Percentiles rank a stretch among this genome's conserved stretches.
These are phyloP conservation scores for Eimeria necatrix DNA, from an alignment of 169 alveolate genomes.

Conservation along the genomic window DNA sequence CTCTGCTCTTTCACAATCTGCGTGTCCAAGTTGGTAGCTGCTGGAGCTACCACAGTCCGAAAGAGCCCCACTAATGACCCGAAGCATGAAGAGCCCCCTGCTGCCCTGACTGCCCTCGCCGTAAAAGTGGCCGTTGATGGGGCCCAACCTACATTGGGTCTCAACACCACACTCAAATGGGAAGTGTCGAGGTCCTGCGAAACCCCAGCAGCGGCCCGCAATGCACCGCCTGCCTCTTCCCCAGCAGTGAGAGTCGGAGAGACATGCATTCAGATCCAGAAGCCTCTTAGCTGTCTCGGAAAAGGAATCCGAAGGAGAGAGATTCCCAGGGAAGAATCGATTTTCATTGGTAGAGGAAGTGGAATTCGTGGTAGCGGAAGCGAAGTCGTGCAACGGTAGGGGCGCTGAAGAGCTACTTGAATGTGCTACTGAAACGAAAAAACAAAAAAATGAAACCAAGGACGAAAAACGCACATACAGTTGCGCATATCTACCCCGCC, in stretches of 20 bases:
- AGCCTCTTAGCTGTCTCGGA: constrained; percentile 40
- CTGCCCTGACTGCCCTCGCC: constrained; percentile 38
- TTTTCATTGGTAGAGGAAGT: neutral
- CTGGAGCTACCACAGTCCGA: constrained; percentile 17
- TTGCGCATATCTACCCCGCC: constrained; percentile 14
- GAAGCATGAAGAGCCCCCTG: constrained; percentile 63
- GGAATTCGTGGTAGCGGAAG: neutral
- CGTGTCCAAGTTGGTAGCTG: no score
- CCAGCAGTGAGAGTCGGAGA: constrained; percentile 67
- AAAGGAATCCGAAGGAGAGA: neutral
- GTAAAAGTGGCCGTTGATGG: constrained; percentile 74
- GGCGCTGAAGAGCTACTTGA: constrained; percentile 35
- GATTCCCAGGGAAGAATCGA: neutral
- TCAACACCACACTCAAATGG: constrained; percentile 66
- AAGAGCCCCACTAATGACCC: constrained; percentile 20
- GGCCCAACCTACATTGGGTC: constrained; percentile 14
- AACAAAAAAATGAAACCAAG: neutral
- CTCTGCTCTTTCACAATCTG: neutral
- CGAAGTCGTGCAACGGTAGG: neutral
- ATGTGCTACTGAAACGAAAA: neutral
- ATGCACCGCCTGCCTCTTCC: constrained; percentile 79
- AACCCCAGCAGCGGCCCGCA: constrained; percentile 81
- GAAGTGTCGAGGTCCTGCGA: constrained; percentile 72
- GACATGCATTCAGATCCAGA: constrained; percentile 51
- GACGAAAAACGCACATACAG: neutral